Evolutionary conservation across 371 early-diverging fungal genomes (phyloP).

Genomic region (Mortierella sp.): DNA sequence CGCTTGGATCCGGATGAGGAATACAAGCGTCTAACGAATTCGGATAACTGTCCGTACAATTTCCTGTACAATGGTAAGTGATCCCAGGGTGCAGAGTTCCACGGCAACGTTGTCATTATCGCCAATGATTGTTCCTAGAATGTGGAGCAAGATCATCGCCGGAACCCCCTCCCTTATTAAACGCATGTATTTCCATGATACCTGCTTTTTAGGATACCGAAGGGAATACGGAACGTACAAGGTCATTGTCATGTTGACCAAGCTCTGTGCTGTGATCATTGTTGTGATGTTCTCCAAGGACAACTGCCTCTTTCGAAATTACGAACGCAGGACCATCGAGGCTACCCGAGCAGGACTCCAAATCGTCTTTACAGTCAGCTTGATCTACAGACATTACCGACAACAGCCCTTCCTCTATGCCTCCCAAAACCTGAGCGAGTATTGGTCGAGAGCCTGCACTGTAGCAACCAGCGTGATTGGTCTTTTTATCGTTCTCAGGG

Average conservation of each 20-base stretch:
- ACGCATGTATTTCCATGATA: too few species aligned
- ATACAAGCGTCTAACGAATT: slow-evolving; percentile 57
- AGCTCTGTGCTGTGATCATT: slow-evolving; percentile 58
- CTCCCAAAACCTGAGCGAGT: slow-evolving; percentile 56
- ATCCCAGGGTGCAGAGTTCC: neutral
- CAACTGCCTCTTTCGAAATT: slow-evolving; percentile 62
- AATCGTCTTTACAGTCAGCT: slow-evolving; percentile 45
- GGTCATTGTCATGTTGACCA: slow-evolving; percentile 61
- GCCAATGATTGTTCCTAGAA: too few species aligned
- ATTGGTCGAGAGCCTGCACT: slow-evolving; percentile 55
- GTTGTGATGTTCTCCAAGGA: slow-evolving; percentile 62
- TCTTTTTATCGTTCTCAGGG: slow-evolving; percentile 50
- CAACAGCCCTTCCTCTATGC: slow-evolving; percentile 53
- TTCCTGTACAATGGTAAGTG: slow-evolving; percentile 62
- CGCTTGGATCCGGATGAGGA: slow-evolving; percentile 48
- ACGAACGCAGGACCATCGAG: slow-evolving; percentile 56
- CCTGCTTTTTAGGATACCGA: slow-evolving; percentile 46
- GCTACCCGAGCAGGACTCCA: slow-evolving; percentile 57
- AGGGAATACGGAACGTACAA: slow-evolving; percentile 61
- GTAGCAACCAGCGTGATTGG: slow-evolving; percentile 54
- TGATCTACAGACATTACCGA: slow-evolving; percentile 54
- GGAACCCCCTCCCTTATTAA: too few species aligned
- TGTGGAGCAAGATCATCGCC: too few species aligned
- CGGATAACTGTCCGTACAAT: slow-evolving; percentile 64
- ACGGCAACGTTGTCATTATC: too few species aligned